Conservation (phyloP, 768 basidiomycete species). For the Mycena filopes region DNA sequence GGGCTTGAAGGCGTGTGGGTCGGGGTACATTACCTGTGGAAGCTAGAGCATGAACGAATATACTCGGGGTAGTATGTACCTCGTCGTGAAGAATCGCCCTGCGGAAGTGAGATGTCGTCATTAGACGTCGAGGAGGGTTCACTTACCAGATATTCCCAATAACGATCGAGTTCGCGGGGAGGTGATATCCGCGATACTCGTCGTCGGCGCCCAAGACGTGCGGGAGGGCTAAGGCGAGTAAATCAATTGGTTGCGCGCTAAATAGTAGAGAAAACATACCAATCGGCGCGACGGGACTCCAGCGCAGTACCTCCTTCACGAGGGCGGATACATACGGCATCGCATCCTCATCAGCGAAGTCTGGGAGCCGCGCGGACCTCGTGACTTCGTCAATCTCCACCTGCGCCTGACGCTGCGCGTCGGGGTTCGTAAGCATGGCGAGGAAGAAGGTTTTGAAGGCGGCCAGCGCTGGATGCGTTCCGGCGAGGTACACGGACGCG, state of each 20-base stretch:
- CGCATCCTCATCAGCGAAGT: conserved; percentile 34
- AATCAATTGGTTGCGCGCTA: too few species aligned
- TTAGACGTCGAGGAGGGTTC: too few species aligned
- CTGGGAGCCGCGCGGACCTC: conserved; percentile 40
- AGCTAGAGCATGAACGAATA: too few species aligned
- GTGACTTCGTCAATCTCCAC: conserved; percentile 45
- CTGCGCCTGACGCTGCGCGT: conserved; percentile 43
- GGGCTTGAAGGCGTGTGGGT: conserved; percentile 49
- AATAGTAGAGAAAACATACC: conserved; percentile 3
- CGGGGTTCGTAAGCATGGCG: conserved; percentile 40
- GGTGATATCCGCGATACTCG: conserved; percentile 46
- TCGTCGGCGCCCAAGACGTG: conserved; percentile 44
- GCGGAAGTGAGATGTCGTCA: not conserved
- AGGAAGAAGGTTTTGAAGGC: conserved; percentile 38
- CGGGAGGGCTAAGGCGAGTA: too few species aligned
- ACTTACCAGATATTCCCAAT: conserved; percentile 39
- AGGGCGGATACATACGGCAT: conserved; percentile 35
- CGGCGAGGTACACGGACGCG: conserved; percentile 10
- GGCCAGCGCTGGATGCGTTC: conserved; percentile 11
- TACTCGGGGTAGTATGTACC: not conserved
- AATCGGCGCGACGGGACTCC: conserved; percentile 18
- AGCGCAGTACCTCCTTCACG: conserved; percentile 17
- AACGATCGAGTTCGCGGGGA: conserved; percentile 44
- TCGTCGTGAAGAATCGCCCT: conserved; percentile 31
- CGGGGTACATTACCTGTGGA: conserved; percentile 41